These are phyloP conservation scores for Ophiostoma montium DNA, from an alignment of 2,329 filamentous ascomycete genomes.

Conservation along the genomic window DNA sequence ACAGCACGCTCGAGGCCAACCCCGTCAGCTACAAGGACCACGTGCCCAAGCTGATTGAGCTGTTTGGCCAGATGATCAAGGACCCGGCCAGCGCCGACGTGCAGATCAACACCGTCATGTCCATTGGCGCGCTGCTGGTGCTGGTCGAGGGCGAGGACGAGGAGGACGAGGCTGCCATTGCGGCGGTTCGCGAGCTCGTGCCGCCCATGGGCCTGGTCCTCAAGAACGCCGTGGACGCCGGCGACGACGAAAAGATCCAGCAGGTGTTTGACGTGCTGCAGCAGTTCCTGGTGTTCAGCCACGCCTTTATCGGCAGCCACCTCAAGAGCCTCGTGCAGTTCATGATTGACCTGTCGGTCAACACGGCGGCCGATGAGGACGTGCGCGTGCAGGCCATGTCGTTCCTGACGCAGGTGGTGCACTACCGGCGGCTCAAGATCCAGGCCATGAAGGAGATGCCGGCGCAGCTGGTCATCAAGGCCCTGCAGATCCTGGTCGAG, in stretches of 20 bases:
- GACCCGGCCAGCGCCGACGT: conserved; percentile 87
- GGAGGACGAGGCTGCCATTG: conserved; percentile 58
- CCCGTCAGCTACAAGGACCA: conserved; percentile 75
- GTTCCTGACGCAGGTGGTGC: conserved; percentile 84
- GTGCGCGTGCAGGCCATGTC: conserved; percentile 79
- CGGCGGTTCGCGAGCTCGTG: conserved; percentile 64
- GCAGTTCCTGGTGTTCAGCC: conserved; percentile 81
- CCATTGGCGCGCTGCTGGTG: conserved; percentile 75
- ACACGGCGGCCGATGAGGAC: conserved; percentile 68
- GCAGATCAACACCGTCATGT: conserved; percentile 85
- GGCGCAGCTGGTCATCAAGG: conserved; percentile 73
- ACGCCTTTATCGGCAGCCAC: conserved; percentile 67
- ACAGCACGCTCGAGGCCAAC: conserved; percentile 77
- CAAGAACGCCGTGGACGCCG: conserved; percentile 64
- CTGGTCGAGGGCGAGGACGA: conserved; percentile 84
- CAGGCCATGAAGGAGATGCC: conserved; percentile 76
- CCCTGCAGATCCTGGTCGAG: conserved; percentile 80
- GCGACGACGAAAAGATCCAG: conserved; percentile 77
- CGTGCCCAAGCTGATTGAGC: conserved; percentile 60
- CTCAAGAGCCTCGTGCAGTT: conserved; percentile 84
- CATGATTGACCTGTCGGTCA: conserved; percentile 77
- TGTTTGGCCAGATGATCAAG: conserved; percentile 78
- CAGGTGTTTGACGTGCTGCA: conserved; percentile 95
- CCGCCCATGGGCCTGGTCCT: conserved; percentile 82
- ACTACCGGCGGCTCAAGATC: conserved; percentile 89